phyloP scores from a whole-genome alignment of 495 filamentous ascomycete genomes.

The Aspergillus funiculosus region DNA sequence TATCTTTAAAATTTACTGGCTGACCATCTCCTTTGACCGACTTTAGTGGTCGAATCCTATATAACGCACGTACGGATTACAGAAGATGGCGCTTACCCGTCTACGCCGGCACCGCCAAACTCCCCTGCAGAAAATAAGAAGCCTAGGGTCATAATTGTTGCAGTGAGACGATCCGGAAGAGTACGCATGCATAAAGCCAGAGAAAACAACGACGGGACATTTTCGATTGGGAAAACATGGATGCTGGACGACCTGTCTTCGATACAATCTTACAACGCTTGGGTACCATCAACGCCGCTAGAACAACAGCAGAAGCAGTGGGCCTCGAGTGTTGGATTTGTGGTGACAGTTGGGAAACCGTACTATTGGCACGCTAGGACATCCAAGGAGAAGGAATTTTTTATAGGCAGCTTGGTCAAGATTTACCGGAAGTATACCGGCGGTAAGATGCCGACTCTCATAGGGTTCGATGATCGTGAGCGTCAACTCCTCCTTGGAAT shows the following conservation, averaged over 20 bases:
- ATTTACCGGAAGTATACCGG: constrained; percentile 95
- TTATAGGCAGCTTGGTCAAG: constrained; percentile 89
- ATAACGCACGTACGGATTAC: constrained; percentile 91
- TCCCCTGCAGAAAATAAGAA: constrained; percentile 72
- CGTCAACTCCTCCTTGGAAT: constrained; percentile 60
- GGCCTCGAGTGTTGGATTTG: constrained; percentile 76
- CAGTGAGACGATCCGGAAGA: constrained; percentile 83
- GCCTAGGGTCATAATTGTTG: constrained; percentile 80
- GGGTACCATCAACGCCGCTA: constrained; percentile 43
- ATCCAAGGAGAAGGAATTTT: constrained; percentile 95
- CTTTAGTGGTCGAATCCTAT: constrained; percentile 81
- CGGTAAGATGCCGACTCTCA: constrained; percentile 69
- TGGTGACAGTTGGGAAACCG: constrained; percentile 83
- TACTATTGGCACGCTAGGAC: constrained; percentile 96
- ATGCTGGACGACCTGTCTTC: constrained; percentile 76
- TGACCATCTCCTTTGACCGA: constrained; percentile 3
- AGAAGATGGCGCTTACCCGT: constrained; percentile 81
- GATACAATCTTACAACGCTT: constrained; percentile 70
- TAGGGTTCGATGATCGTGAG: constrained; percentile 77
- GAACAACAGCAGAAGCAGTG: constrained; percentile 67
- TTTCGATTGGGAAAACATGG: constrained; percentile 98
- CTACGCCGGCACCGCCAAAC: constrained; percentile 72
- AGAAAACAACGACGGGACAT: constrained; percentile 87
- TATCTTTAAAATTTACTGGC: no score
- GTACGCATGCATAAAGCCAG: constrained; percentile 95